Evolutionary conservation across 805 yeast species (phyloP).

Genomic region (Clavispora phyllophila): DNA sequence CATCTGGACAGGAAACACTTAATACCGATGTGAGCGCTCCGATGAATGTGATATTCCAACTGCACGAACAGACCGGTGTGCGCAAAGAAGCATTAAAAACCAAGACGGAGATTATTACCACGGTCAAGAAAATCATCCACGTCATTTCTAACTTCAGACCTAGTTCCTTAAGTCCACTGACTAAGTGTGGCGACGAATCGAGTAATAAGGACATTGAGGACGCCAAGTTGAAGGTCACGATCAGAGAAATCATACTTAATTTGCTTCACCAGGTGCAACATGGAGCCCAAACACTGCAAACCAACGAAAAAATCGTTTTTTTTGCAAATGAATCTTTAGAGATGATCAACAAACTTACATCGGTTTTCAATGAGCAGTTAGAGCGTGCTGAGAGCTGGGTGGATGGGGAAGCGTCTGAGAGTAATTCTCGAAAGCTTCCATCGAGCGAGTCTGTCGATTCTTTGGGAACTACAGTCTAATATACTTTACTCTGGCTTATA

Average conservation of each 20-base stretch:
- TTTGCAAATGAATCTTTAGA: conserved; percentile 87
- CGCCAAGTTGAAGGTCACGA: conserved; percentile 52
- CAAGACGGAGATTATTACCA: conserved; percentile 78
- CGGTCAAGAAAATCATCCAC: conserved; percentile 82
- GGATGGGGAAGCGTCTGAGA: conserved; percentile 26
- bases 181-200: not conserved
- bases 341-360: conserved; percentile 77
- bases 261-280: conserved; percentile 72
- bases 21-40: not conserved
- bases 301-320: conserved; percentile 65
- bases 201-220: conserved; percentile 6
- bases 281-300: conserved; percentile 17
- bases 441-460: not conserved
- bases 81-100: conserved; percentile 35
- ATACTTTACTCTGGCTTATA: not conserved
- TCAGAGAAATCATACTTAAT: conserved; percentile 69
- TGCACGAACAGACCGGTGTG: not conserved
- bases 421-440: not conserved
- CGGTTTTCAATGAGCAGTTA: conserved; percentile 79
- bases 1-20: conserved; percentile 3
- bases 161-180: conserved; percentile 19
- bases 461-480: not conserved
- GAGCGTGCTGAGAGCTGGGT: conserved; percentile 86
- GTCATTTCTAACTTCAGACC: conserved; percentile 75
- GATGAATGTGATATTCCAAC: not conserved